Percentiles rank a stretch among this genome's conserved stretches.
Evolutionary conservation across 768 basidiomycete species (phyloP).

Genomic region (Lactarius sanguifluus): DNA sequence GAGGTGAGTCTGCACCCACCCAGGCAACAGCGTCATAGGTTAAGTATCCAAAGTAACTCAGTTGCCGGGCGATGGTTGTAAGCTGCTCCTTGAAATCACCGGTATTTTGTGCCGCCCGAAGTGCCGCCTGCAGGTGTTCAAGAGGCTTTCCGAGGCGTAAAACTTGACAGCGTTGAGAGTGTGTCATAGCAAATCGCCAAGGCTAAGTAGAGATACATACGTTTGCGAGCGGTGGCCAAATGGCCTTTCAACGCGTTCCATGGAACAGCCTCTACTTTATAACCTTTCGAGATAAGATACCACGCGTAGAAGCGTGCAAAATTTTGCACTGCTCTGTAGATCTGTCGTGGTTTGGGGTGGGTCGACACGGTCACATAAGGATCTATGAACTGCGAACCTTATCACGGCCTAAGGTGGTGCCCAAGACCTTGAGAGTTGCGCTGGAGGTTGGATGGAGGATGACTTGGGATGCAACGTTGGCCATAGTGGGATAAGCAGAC

Average conservation of each 20-base stretch:
- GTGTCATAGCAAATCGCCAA: neutral
- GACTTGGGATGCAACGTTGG: slow-evolving; percentile 64
- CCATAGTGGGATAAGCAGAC: slow-evolving; percentile 31
- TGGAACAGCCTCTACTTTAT: slow-evolving; percentile 66
- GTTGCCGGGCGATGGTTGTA: slow-evolving; percentile 76
- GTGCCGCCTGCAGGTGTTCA: slow-evolving; percentile 89
- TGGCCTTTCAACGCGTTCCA: slow-evolving; percentile 87
- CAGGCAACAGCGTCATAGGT: slow-evolving; percentile 80
- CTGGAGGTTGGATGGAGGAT: slow-evolving; percentile 84
- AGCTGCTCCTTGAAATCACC: slow-evolving; percentile 68
- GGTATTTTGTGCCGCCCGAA: slow-evolving; percentile 61
- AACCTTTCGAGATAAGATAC: slow-evolving; percentile 67
- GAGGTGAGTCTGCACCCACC: slow-evolving; percentile 48
- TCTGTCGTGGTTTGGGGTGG: slow-evolving; percentile 42
- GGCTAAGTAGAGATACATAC: slow-evolving; percentile 43
- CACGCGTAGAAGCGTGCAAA: slow-evolving; percentile 87
- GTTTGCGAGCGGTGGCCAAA: slow-evolving; percentile 81
- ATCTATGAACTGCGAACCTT: slow-evolving; percentile 55
- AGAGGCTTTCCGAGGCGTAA: slow-evolving; percentile 91
- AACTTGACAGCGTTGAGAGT: slow-evolving; percentile 50
- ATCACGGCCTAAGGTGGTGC: slow-evolving; percentile 85
- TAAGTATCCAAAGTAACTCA: slow-evolving; percentile 88
- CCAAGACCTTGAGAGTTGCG: slow-evolving; percentile 70
- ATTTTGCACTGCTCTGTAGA: slow-evolving; percentile 90
- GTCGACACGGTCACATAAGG: neutral